These are phyloP conservation scores for Diaporthe eres DNA, from an alignment of 2,329 filamentous ascomycete species.

Conservation along the genomic window DNA sequence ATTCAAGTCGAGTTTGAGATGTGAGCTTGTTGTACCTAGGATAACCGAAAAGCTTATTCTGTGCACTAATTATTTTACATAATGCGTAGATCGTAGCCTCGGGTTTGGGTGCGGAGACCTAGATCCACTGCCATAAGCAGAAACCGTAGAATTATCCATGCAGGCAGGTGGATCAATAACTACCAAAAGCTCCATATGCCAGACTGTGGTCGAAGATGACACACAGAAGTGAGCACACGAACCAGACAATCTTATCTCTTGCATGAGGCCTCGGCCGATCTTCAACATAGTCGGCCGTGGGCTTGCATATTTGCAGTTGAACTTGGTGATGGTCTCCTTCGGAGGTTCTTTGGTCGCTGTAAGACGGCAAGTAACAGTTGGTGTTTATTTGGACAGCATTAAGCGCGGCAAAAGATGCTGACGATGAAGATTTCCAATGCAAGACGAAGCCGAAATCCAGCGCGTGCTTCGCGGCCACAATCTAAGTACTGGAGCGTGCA, in stretches of 20 bases:
- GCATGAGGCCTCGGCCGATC: background rate
- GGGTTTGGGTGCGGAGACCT: background rate
- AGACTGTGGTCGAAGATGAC: background rate
- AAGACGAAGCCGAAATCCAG: background rate
- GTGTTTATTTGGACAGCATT: background rate
- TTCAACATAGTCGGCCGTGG: background rate
- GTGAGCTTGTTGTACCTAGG: conserved; percentile 15
- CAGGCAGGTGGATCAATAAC: background rate
- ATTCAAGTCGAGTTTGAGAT: background rate
- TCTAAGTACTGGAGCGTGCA: background rate
- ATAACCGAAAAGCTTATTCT: conserved; percentile 26
- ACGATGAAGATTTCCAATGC: background rate
- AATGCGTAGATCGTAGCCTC: background rate
- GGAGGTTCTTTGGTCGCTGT: background rate
- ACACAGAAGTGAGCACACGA: too few relatives aligned
- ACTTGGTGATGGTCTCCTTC: background rate
- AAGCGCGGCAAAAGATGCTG: too few relatives aligned
- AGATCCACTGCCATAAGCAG: background rate
- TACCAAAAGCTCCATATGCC: background rate
- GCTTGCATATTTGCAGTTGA: background rate
- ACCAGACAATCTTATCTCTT: too few relatives aligned
- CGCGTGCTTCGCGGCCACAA: too few relatives aligned
- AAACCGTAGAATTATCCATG: background rate
- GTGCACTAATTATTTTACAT: conserved; percentile 25
- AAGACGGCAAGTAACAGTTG: too few relatives aligned